phyloP scores from a whole-genome alignment of 1,284 basidiomycete species.

The Singerocomus rubriflavus region DNA sequence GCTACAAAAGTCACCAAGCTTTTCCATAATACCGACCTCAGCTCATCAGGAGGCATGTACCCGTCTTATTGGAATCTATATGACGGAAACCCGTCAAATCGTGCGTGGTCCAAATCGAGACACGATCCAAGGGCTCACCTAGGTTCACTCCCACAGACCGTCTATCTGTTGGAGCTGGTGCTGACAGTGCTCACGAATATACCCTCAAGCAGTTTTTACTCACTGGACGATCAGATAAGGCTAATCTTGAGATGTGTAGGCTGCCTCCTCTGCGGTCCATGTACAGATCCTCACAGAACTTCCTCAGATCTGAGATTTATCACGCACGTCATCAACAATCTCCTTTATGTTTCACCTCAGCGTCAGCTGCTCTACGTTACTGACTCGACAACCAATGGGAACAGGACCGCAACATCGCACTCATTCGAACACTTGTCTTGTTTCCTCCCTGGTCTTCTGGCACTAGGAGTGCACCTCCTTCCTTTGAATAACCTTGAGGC shows the following conservation, averaged over 20 bases:
- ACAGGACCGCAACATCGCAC: slow-evolving; percentile 42
- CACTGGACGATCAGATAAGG: slow-evolving; percentile 55
- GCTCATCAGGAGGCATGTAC: slow-evolving; percentile 50
- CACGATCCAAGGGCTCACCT: neutral
- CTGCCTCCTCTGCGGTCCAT: neutral
- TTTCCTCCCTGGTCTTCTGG: slow-evolving; percentile 75
- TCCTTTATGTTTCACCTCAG: slow-evolving; percentile 63
- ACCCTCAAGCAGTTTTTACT: slow-evolving; percentile 71
- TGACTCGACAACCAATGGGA: slow-evolving; percentile 39
- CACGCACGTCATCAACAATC: slow-evolving; percentile 57
- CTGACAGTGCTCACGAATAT: slow-evolving; percentile 75
- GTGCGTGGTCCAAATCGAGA: slow-evolving; percentile 32
- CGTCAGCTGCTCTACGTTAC: slow-evolving; percentile 72
- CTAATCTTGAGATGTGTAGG: slow-evolving; percentile 64
- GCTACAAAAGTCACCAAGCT: slow-evolving; percentile 50
- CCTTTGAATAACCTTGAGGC: slow-evolving; percentile 48
- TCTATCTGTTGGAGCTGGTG: slow-evolving; percentile 59
- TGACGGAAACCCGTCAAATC: slow-evolving; percentile 37
- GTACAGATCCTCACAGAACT: slow-evolving; percentile 6
- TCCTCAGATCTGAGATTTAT: slow-evolving; percentile 55
- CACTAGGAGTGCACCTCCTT: slow-evolving; percentile 64
- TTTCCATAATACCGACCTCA: slow-evolving; percentile 45
- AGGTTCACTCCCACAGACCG: slow-evolving; percentile 34
- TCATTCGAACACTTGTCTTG: slow-evolving; percentile 74
- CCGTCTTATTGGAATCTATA: slow-evolving; percentile 49